Evolutionary conservation across 768 basidiomycete genomes (phyloP), one percentile per base, ranked within the genome.

Genomic region (Amanita subjunquillea): DNA sequence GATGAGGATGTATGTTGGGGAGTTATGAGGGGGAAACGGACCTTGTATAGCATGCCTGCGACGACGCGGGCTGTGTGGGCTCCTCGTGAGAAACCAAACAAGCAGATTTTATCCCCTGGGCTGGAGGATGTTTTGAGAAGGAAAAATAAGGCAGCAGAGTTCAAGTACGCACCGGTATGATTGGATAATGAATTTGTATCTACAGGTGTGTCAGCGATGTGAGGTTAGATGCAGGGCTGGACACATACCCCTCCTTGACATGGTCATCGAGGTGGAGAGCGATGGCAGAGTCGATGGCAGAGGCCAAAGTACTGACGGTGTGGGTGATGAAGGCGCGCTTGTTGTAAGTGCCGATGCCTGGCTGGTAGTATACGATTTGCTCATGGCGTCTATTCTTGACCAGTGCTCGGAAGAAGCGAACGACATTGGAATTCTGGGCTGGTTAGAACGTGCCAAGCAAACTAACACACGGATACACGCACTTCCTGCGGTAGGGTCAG

Each of bases 21-120:
- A 4, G 13, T 13, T 6, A 23, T n/a, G 10, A 6, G 22, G 5
- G 8, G n/a, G 17, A 25, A 2, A 15, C 15, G 34, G 10, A 42
- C 59, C 55, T 57, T 48, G 61, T 59, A 37, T 56, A 58, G 39
- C 60, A 62, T 36, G 59, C 58, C 40, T 55, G 45, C 34, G 55
- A 60, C 25, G 59, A 62, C 6, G 54, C 59, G 57, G 39, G 30
- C 32, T 13, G 20, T 51, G 41, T 51, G 50, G 22, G 40, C 39
- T 30, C 32, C 29, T 7, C 34, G 42, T 15, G 44, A 52, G 20
- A 43, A 46, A 8, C 45, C 45, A 4, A 53, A 47, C 23, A 53
- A 10, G 25, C 37, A 53, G 2, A 53, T 48, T 17, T 43, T 39
- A 22, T 47, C 45, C 0, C 45, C 45, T 17, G 13, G 23, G 36